A percentile compares a stretch with the other conserved stretches of the same genome.
phyloP scores from a whole-genome alignment of 148 eudicot genomes.

The Diospyros lotus region DNA sequence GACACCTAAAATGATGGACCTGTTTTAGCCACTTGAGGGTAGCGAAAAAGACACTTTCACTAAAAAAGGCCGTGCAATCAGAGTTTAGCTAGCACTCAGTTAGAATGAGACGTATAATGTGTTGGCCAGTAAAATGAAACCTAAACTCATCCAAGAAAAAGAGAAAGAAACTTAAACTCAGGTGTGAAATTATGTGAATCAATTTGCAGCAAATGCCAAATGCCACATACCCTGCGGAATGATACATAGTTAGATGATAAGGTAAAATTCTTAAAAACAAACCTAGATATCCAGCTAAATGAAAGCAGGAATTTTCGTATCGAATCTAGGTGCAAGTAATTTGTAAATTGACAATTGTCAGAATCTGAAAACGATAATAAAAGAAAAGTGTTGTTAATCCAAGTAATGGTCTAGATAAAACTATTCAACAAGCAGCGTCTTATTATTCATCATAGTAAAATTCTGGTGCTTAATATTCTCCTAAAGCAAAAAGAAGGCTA shows the following conservation, averaged over 20 bases:
- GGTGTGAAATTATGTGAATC: too few relatives aligned
- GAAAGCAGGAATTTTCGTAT: neutral
- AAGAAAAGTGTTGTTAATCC: neutral
- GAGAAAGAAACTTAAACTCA: too few relatives aligned
- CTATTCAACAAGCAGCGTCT: neutral
- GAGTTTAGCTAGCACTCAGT: too few relatives aligned
- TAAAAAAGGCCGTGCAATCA: too few relatives aligned
- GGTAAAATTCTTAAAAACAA: neutral
- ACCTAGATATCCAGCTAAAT: neutral
- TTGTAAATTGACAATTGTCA: neutral
- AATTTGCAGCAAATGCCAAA: too few relatives aligned
- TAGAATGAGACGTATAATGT: too few relatives aligned
- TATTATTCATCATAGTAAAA: neutral
- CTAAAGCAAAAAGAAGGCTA: neutral
- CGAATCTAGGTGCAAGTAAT: conserved; percentile 3
- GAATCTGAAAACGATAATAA: neutral
- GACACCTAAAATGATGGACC: too few relatives aligned
- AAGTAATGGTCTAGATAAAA: neutral
- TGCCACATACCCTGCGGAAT: neutral
- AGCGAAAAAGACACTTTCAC: too few relatives aligned
- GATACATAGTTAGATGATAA: neutral
- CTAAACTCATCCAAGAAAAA: too few relatives aligned
- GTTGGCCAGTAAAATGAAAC: too few relatives aligned
- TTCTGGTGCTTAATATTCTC: neutral
- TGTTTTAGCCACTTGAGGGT: too few relatives aligned